A percentile compares a stretch with the other conserved stretches of the same genome.
Conservation (phyloP, 2,329 filamentous ascomycete genomes). For the Penicillium sp. region DNA sequence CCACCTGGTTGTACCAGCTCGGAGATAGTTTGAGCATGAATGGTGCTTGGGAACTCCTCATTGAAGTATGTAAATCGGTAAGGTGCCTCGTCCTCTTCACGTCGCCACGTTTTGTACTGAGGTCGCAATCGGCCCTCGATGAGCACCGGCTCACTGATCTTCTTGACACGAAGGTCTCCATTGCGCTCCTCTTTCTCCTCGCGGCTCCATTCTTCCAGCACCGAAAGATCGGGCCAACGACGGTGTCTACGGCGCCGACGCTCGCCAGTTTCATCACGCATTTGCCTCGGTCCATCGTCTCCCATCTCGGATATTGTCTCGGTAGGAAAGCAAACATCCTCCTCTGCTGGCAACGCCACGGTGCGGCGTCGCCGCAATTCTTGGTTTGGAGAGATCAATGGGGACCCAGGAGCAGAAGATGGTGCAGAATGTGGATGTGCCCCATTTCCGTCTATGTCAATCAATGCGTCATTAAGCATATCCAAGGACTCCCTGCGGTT, state of each 20-base stretch:
- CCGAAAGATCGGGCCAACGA: slow-evolving; percentile 81
- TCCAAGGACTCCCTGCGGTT: slow-evolving; percentile 32
- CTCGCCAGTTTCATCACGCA: slow-evolving; percentile 44
- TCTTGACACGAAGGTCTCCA: slow-evolving; percentile 80
- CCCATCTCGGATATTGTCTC: slow-evolving; percentile 78
- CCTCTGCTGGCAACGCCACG: slow-evolving; percentile 66
- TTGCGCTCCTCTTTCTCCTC: slow-evolving; percentile 86
- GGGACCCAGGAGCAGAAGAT: slow-evolving; percentile 42
- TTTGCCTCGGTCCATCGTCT: slow-evolving; percentile 62
- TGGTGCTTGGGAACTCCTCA: slow-evolving; percentile 91
- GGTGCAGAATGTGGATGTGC: slow-evolving; percentile 25
- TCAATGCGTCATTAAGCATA: slow-evolving; percentile 41
- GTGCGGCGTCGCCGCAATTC: slow-evolving; percentile 54
- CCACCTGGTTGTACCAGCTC: slow-evolving; percentile 84
- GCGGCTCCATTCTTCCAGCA: slow-evolving; percentile 84
- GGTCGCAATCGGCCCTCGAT: slow-evolving; percentile 86
- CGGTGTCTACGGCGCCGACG: slow-evolving; percentile 61
- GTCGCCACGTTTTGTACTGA: slow-evolving; percentile 76
- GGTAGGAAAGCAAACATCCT: slow-evolving; percentile 89
- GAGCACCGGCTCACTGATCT: slow-evolving; percentile 88
- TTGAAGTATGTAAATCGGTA: slow-evolving; percentile 99
- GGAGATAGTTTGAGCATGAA: slow-evolving; percentile 92
- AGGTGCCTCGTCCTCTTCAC: slow-evolving; percentile 82
- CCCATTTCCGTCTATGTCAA: slow-evolving; percentile 44
- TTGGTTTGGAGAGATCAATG: slow-evolving; percentile 35